These are phyloP conservation scores for Helianthus tuberosus DNA, from an alignment of 129 eudicot species.

Conservation along the genomic window DNA sequence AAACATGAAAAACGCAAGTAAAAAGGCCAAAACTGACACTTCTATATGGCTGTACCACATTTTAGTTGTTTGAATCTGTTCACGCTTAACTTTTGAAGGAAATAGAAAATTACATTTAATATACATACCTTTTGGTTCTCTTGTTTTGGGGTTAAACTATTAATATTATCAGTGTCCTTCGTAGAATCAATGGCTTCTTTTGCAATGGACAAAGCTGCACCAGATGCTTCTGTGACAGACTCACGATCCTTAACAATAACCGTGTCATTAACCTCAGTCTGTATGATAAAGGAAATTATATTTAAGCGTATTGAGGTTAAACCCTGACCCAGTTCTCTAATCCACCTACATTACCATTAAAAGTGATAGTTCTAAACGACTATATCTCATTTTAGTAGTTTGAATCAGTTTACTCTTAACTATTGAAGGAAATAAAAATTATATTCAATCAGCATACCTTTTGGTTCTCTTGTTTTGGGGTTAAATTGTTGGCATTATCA, in stretches of 20 bases:
- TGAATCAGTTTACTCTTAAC: background rate
- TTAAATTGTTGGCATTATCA: slow-evolving; percentile 19
- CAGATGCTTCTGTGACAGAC: slow-evolving; percentile 62
- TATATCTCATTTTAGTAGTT: background rate
- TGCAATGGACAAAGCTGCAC: slow-evolving; percentile 54
- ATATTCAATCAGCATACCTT: slow-evolving; percentile 22
- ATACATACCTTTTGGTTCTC: slow-evolving; percentile 28
- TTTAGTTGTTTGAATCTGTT: background rate
- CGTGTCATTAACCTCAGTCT: slow-evolving; percentile 47
- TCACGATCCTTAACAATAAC: slow-evolving; percentile 54
- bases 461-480: slow-evolving; percentile 18
- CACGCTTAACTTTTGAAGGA: background rate
- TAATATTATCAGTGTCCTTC: slow-evolving; percentile 21
- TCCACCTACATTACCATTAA: background rate
- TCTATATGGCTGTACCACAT: background rate
- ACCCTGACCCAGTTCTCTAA: background rate
- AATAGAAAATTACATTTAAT: too few species aligned
- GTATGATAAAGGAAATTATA: slow-evolving; percentile 27
- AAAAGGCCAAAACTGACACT: background rate
- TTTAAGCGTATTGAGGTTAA: background rate
- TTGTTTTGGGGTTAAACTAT: slow-evolving; percentile 10
- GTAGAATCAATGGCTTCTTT: slow-evolving; percentile 21
- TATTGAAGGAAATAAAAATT: background rate
- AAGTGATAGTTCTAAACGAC: background rate
- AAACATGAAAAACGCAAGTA: background rate